Conservation (phyloP, 2,329 filamentous ascomycete species). For the Aspergillus sp. region DNA sequence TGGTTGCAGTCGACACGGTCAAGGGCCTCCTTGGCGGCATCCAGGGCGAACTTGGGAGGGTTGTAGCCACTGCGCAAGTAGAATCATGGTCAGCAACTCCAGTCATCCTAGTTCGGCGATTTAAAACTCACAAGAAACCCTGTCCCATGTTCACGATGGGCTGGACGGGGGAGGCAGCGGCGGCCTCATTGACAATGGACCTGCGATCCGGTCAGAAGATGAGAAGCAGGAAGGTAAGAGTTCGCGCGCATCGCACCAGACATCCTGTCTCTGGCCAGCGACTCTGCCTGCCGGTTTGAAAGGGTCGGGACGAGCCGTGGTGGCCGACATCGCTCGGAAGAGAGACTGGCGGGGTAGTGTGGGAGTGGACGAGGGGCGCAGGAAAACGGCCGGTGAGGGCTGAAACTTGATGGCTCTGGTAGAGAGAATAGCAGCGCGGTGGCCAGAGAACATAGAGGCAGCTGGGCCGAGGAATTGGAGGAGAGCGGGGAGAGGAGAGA, state of each 20-base stretch:
- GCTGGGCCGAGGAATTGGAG: not conserved
- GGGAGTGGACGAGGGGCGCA: slow-evolving; percentile 7
- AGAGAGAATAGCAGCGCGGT: slow-evolving; percentile 6
- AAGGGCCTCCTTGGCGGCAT: slow-evolving; percentile 87
- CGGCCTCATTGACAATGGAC: slow-evolving; percentile 69
- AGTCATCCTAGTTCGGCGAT: not conserved
- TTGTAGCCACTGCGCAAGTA: slow-evolving; percentile 70
- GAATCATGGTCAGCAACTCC: not conserved
- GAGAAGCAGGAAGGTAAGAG: not conserved
- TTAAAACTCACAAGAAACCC: slow-evolving; percentile 55
- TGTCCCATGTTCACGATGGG: slow-evolving; percentile 72
- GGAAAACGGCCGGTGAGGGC: slow-evolving; percentile 4
- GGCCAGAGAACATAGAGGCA: slow-evolving; percentile 14
- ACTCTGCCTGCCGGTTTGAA: slow-evolving; percentile 52
- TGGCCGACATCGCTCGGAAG: slow-evolving; percentile 43
- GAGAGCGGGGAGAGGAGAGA: not conserved
- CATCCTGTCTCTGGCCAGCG: slow-evolving; percentile 54
- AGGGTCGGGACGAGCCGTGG: slow-evolving; percentile 40
- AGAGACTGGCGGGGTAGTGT: slow-evolving; percentile 23
- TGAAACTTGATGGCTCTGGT: not conserved
- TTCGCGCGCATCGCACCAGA: slow-evolving; percentile 42
- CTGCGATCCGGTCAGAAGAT: slow-evolving; percentile 37
- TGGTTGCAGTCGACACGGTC: slow-evolving; percentile 96
- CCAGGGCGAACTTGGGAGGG: slow-evolving; percentile 83
- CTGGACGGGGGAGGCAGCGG: slow-evolving; percentile 63